Base-by-base conservation (phyloP, 2,329 filamentous ascomycete species). In the Pseudogymnoascus sp. region DNA sequence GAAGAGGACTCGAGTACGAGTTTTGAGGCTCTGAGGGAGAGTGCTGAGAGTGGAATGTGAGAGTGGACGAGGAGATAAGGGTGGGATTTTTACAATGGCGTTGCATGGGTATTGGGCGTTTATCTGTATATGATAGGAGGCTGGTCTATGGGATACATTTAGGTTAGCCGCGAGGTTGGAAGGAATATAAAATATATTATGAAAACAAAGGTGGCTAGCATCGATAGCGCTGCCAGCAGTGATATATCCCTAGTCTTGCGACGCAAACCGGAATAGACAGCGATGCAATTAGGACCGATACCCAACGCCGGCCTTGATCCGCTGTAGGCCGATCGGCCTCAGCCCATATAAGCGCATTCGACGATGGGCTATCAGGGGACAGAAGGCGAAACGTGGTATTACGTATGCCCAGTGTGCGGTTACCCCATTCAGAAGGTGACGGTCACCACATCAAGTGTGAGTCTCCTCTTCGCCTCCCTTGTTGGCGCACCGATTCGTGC, bases 21-120 rank as follows among this genome's bases (percentile, higher is more conserved):
- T 47, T 71, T 71, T 66, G 67, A 69, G 65, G 54, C 59, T 33
- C 65, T 69, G 58, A 68, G 70, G 59, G 62, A 63, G 35, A 68
- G 68, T 29, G 66, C 64, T 26, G 67, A 63, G 61, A 65, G 63
- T 61, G 70, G 69, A 31, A 69, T 71, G 66, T 70, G 60, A 54
- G 13, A 1, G n/a, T 4, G 9, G 21, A n/a, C n/a, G n/a, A n/a
- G n/a, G n/a, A n/a, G n/a, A n/a, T n/a, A n/a, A n/a, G n/a, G n/a
- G n/a, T n/a, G n/a, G n/a, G n/a, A n/a, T n/a, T n/a, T 54, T 54
- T 11, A 13, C 2, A 17, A 31, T 54, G 47, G 29, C 47, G 29
- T 54, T 33, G 29, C 47, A 54, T 33, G 29, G n/a, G 13, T 33
- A 33, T 33, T 13, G 26, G 47, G 29, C 41, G 41, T 50, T 50